Percentiles rank a stretch among this genome's conserved stretches.
These are phyloP conservation scores for Cladophialophora immunda DNA, from an alignment of 2,329 filamentous ascomycete genomes.

Conservation along the genomic window DNA sequence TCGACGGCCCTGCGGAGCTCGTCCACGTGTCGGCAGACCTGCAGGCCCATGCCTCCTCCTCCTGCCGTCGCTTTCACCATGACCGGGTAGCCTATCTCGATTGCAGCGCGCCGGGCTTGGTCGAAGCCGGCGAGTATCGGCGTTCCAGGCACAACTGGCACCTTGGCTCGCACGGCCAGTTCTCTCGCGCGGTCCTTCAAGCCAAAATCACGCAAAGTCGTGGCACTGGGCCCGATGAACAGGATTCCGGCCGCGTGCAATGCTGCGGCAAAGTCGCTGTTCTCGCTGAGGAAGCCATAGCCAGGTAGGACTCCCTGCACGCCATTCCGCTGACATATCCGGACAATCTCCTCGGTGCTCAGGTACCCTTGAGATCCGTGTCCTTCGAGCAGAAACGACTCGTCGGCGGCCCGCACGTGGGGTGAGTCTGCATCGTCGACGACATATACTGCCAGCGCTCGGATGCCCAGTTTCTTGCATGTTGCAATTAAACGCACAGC, in stretches of 20 bases:
- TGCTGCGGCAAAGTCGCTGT: not conserved
- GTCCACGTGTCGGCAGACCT: constrained; percentile 72
- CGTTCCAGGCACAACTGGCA: constrained; percentile 57
- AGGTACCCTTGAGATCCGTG: constrained; percentile 11
- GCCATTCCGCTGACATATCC: not conserved
- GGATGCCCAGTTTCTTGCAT: constrained; percentile 12
- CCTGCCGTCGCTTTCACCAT: constrained; percentile 80
- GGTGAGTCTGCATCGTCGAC: constrained; percentile 8
- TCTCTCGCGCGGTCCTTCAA: constrained; percentile 8
- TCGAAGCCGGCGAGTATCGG: constrained; percentile 57
- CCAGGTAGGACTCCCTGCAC: constrained; percentile 8
- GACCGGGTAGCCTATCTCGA: constrained; percentile 56
- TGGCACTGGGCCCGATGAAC: not conserved
- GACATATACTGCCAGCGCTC: constrained; percentile 1
- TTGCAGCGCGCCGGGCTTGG: constrained; percentile 54
- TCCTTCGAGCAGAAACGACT: constrained; percentile 4
- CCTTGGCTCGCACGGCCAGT: constrained; percentile 7
- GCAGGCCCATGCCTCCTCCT: constrained; percentile 85
- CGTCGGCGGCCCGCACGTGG: constrained; percentile 6
- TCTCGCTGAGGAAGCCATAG: constrained; percentile 12
- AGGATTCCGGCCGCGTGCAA: not conserved
- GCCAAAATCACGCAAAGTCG: not conserved
- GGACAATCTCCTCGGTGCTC: not conserved
- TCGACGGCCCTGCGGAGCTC: constrained; percentile 76
- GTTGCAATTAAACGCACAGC: constrained; percentile 10